A percentile compares a stretch with the other conserved stretches of the same genome.
phyloP scores from a whole-genome alignment of 108 stramenopile genomes.

The Poteriospumella lacustris region DNA sequence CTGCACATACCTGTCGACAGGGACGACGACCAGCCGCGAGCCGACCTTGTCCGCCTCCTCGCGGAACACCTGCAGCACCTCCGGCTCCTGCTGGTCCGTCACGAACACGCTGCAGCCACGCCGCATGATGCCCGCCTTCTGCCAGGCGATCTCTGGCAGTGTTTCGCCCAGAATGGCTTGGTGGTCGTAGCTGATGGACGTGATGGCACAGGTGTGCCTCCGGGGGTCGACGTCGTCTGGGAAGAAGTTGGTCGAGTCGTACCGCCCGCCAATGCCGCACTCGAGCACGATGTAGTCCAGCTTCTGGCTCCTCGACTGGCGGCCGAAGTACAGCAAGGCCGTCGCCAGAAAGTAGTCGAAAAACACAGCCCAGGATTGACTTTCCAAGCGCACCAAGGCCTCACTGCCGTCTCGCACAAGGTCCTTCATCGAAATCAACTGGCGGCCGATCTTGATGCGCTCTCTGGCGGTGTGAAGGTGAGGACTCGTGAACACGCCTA shows the following conservation, averaged over 20 bases:
- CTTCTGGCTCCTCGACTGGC: not conserved
- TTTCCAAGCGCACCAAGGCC: not conserved
- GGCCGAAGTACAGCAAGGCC: constrained; percentile 28
- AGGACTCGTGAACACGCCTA: constrained; percentile 39
- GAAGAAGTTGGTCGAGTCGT: constrained; percentile 45
- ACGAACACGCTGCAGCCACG: not conserved
- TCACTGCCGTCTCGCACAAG: not conserved
- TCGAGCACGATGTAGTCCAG: constrained; percentile 27
- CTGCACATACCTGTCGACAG: not conserved
- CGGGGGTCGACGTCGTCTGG: not conserved
- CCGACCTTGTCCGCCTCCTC: not conserved
- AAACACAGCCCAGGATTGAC: constrained; percentile 19
- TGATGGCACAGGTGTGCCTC: constrained; percentile 25
- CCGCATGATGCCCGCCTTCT: constrained; percentile 31
- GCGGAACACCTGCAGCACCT: not conserved
- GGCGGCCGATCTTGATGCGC: constrained; percentile 29
- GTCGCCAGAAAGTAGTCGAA: constrained; percentile 35
- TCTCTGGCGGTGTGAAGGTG: constrained; percentile 40
- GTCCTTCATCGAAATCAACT: constrained; percentile 25
- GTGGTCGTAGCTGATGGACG: constrained; percentile 36
- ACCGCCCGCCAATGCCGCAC: constrained; percentile 38
- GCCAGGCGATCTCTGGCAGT: constrained; percentile 30
- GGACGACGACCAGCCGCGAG: not conserved
- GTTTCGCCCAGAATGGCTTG: constrained; percentile 19
- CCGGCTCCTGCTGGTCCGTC: not conserved